Percentiles rank a stretch among this genome's conserved stretches.
These are phyloP conservation scores for Trichoderma hamatum DNA, from an alignment of 2,329 filamentous ascomycete genomes.

Conservation along the genomic window DNA sequence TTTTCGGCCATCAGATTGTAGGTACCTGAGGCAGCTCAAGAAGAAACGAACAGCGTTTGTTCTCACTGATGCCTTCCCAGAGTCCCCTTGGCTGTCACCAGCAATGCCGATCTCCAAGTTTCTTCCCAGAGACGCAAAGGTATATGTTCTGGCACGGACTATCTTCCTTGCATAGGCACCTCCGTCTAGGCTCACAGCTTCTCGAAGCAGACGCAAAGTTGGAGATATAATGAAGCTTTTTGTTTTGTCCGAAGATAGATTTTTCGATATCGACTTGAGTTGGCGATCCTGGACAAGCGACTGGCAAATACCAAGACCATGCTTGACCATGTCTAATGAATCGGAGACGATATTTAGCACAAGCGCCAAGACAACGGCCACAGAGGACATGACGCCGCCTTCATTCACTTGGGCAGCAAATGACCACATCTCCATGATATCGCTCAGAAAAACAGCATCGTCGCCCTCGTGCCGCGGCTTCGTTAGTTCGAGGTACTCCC, in stretches of 20 bases:
- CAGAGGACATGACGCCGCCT: conserved; percentile 77
- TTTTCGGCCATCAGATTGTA: conserved; percentile 75
- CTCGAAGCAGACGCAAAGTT: conserved; percentile 79
- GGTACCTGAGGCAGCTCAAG: conserved; percentile 75
- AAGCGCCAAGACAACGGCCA: conserved; percentile 79
- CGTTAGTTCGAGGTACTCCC: conserved; percentile 66
- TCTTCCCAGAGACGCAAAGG: conserved; percentile 76
- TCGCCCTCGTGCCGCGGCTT: conserved; percentile 51
- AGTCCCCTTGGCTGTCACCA: conserved; percentile 62
- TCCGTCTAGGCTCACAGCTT: conserved; percentile 84
- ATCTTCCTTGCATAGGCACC: conserved; percentile 77
- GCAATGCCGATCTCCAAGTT: conserved; percentile 74
- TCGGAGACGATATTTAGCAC: conserved; percentile 77
- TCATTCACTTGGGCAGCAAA: conserved; percentile 79
- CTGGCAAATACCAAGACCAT: conserved; percentile 78
- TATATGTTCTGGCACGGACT: conserved; percentile 76
- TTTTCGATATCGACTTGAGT: conserved; percentile 76
- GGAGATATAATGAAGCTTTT: conserved; percentile 91
- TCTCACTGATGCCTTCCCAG: conserved; percentile 74
- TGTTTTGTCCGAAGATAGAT: conserved; percentile 75
- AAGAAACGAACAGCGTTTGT: conserved; percentile 83
- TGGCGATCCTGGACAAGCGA: conserved; percentile 81
- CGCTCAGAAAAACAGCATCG: conserved; percentile 66
- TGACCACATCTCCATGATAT: conserved; percentile 87
- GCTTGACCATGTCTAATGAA: conserved; percentile 71